Conservation (phyloP, 179 eudicot genomes). For the Spinacia oleracea region DNA sequence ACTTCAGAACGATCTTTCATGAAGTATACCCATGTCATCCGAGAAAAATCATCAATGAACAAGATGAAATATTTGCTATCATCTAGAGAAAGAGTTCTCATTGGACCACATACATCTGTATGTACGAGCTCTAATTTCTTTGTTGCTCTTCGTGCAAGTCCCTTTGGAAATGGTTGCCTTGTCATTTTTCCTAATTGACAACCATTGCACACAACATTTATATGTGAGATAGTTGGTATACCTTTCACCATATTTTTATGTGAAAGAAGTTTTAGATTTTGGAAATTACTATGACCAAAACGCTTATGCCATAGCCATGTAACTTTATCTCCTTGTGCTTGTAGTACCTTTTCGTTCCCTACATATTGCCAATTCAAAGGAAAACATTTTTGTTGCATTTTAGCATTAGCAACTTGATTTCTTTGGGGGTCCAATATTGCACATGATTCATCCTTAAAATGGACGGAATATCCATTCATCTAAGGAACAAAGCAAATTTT, state of each 20-base stretch:
- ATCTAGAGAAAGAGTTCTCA: background rate
- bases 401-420: background rate
- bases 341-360: background rate
- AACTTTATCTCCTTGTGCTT: background rate
- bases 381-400: slow-evolving; percentile 1
- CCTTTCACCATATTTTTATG: background rate
- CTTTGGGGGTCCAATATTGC: background rate
- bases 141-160: background rate
- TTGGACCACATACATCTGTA: background rate
- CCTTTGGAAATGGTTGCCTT: background rate
- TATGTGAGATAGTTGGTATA: background rate
- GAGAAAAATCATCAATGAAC: background rate
- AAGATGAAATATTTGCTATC: background rate
- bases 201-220: background rate
- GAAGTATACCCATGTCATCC: background rate
- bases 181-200: background rate
- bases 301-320: background rate
- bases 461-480: no score
- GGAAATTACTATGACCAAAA: background rate
- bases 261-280: no score
- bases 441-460: no score
- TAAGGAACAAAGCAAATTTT: background rate
- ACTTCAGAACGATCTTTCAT: background rate
- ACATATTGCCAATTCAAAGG: background rate
- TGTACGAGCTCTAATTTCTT: background rate